Base-by-base conservation (phyloP, 805 yeast genomes). In the Schwanniomyces vanrijiae region DNA sequence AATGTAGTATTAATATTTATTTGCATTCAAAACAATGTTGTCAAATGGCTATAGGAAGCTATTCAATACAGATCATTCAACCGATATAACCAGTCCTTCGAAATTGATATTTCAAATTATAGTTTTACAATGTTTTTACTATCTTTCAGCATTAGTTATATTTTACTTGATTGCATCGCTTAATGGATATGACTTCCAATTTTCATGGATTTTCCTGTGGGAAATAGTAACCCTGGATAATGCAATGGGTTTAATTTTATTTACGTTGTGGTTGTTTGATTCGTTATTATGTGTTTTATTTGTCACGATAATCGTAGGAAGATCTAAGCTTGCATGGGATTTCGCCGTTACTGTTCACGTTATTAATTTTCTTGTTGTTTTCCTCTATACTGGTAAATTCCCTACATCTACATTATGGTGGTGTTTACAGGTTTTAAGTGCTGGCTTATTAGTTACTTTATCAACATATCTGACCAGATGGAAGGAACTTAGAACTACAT, bases 291-390 rank as follows among this genome's bases (percentile, higher is more conserved):
- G 96, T 55, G 96, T 90, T 1, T 65, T 89, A 9, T 90, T 89
- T 60, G 83, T 92, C 60, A 89, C 96, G 1, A 67, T 91, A 1
- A 83, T 92, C 22, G 96, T 92, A 10, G 97, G 98, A 0, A 75
- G 98, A 47, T 87, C 96, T 37, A 94, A 92, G 64, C 71, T 92
- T 42, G 98, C 97, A 0, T 87, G 96, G 87, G 99, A 92, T 67
- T 92, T 94, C 70, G 97, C 96, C 9, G 61, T 92, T n/a, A 94
- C 99, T 0, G 81, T 92, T 13, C 97, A 94, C 65, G 81, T 86
- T 19, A 78, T 94, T 43, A 86, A 92, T 66, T 65, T 92, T 20
- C 44, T 83, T 3, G 82, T 89, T 3, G 88, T 83, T 0, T 83
- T 88, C 82, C 49, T 80, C 1, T 82, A 81, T 52, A 75, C 88